These are phyloP conservation scores for Blastobotrys peoriensis DNA, from an alignment of 805 yeast species.

Conservation along the genomic window DNA sequence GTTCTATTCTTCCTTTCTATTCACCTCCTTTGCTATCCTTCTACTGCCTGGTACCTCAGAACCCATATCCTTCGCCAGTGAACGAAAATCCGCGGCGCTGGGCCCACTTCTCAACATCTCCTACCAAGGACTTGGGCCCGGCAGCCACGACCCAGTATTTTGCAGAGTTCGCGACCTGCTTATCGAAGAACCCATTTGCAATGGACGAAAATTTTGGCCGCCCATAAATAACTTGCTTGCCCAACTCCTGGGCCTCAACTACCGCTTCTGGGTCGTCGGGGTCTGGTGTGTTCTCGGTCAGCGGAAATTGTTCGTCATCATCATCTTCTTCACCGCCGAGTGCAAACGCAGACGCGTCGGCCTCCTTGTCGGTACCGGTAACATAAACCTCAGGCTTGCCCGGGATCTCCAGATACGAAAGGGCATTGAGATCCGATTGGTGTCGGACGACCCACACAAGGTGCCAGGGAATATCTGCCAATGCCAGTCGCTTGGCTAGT, in stretches of 20 bases:
- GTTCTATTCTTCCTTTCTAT: too few species aligned
- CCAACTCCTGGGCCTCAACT: too few species aligned
- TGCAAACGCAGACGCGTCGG: constrained; percentile 2
- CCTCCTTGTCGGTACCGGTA: constrained; percentile 34
- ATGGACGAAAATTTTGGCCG: constrained; percentile 16
- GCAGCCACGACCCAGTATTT: constrained; percentile 75
- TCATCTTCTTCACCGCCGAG: constrained; percentile 6
- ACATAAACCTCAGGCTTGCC: constrained; percentile 35
- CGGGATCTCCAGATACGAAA: constrained; percentile 57
- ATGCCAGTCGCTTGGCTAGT: constrained; percentile 64
- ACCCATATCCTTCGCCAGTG: constrained; percentile 19
- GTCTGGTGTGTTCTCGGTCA: too few species aligned
- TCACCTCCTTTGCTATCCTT: too few species aligned
- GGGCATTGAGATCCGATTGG: constrained; percentile 66
- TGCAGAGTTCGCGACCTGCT: constrained; percentile 19
- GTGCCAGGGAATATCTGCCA: constrained; percentile 61
- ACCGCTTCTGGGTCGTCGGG: too few species aligned
- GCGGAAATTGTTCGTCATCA: too few species aligned
- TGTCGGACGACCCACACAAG: constrained; percentile 87
- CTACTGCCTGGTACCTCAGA: too few species aligned
- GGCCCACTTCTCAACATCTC: constrained; percentile 73
- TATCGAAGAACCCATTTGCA: constrained; percentile 7
- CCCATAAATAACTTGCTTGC: too few species aligned
- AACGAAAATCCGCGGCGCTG: constrained; percentile 52
- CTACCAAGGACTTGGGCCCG: constrained; percentile 71